Conservation (phyloP, 306 rosid genomes). For the Quercus berberidifolia region DNA sequence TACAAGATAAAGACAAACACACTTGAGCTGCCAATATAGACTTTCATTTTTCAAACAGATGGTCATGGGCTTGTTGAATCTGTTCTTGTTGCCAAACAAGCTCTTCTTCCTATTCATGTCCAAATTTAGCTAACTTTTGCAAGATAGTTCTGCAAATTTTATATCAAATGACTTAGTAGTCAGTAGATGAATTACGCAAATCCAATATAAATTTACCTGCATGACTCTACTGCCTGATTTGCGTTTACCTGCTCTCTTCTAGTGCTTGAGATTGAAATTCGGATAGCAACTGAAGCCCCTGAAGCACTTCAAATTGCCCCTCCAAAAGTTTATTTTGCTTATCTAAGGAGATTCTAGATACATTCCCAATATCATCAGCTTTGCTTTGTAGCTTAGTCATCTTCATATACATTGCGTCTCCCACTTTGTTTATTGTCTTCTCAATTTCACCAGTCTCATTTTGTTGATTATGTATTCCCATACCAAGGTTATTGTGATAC, state of each 20-base stretch:
- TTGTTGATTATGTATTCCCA: conserved; percentile 49
- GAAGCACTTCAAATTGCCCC: conserved; percentile 64
- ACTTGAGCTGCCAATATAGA: conserved; percentile 72
- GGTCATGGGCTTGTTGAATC: conserved; percentile 58
- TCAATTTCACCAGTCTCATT: conserved; percentile 56
- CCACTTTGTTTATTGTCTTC: conserved; percentile 56
- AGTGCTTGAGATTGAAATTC: conserved; percentile 66
- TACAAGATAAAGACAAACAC: neutral
- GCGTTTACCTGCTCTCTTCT: conserved; percentile 69
- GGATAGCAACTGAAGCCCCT: conserved; percentile 43
- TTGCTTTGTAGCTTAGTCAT: conserved; percentile 57
- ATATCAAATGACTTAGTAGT: neutral
- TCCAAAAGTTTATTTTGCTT: conserved; percentile 68
- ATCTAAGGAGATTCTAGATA: conserved; percentile 64
- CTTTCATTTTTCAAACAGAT: conserved; percentile 60
- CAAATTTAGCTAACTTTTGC: conserved; percentile 48
- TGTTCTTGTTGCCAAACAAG: conserved; percentile 51
- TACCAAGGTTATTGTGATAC: conserved; percentile 45
- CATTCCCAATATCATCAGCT: conserved; percentile 63
- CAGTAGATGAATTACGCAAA: neutral
- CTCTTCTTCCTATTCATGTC: conserved; percentile 66
- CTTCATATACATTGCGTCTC: conserved; percentile 51
- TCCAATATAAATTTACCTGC: neutral
- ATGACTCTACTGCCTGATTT: neutral
- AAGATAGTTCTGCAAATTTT: conserved; percentile 43